Percentiles rank a stretch among this genome's conserved stretches.
Conservation (phyloP, 208 protist genomes). For the Trypanosoma melophagium region DNA sequence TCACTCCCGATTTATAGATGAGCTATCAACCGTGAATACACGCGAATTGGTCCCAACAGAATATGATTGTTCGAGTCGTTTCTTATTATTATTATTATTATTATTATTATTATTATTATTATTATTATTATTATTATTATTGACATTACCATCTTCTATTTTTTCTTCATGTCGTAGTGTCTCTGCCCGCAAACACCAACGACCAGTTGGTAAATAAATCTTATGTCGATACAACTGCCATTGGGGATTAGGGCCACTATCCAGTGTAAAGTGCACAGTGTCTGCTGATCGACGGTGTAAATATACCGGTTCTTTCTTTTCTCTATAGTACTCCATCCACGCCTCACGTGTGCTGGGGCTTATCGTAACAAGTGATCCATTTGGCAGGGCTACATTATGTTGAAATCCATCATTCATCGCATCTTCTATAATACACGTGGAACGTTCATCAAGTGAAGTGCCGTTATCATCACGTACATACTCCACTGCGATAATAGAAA, state of each 20-base stretch:
- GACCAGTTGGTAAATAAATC: conserved; percentile 66
- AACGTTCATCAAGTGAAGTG: conserved; percentile 23
- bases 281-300: conserved; percentile 1
- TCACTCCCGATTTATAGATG: conserved; percentile 3
- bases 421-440: conserved; percentile 32
- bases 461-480: conserved; percentile 30
- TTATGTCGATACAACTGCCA: conserved; percentile 48
- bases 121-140: too few relatives aligned
- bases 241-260: conserved; percentile 50
- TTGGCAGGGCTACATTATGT: conserved; percentile 4
- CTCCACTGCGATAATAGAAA: conserved; percentile 44
- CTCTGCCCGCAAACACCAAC: conserved; percentile 79
- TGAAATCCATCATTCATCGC: conserved; percentile 21
- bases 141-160: conserved; percentile 28
- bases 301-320: background rate
- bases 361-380: conserved; percentile 30
- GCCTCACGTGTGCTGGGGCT: conserved; percentile 23
- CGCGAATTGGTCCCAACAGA: conserved; percentile 42
- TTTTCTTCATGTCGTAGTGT: background rate
- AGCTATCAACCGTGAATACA: conserved; percentile 71
- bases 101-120: too few relatives aligned
- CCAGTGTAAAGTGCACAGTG: conserved; percentile 46
- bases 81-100: too few relatives aligned
- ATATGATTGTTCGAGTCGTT: too few relatives aligned
- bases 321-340: conserved; percentile 13